These are phyloP conservation scores for Plasmodium coatneyi DNA, from an alignment of 169 alveolate genomes.

Conservation along the genomic window DNA sequence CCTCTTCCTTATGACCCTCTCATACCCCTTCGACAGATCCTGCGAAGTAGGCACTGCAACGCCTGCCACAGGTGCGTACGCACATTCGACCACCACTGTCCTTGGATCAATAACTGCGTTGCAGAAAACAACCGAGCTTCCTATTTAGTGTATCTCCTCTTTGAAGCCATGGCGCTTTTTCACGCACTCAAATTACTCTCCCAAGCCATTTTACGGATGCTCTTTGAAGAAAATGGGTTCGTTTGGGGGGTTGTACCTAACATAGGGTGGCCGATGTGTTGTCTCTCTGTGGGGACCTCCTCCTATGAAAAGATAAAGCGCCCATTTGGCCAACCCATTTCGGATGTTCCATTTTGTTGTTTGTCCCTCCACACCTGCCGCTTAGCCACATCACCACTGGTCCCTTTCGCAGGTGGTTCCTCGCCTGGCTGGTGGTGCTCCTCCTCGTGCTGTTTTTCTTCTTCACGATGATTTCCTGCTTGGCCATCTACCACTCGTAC, in stretches of 20 bases:
- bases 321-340: not conserved
- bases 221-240: constrained; percentile 29
- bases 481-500: not conserved
- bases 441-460: not conserved
- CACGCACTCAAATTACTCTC: not conserved
- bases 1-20: not conserved
- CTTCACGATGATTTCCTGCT: not conserved
- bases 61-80: constrained; percentile 26
- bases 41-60: constrained; percentile 40
- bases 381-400: not conserved
- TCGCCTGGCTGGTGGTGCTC: not conserved
- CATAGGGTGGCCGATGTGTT: not conserved
- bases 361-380: not conserved
- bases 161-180: constrained; percentile 26
- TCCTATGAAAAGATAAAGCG: not conserved
- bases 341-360: not conserved
- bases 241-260: not conserved
- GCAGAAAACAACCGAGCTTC: constrained; percentile 43
- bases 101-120: constrained; percentile 61
- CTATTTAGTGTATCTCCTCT: constrained; percentile 18
- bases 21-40: not conserved
- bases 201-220: not conserved
- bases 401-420: not conserved
- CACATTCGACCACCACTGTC: constrained; percentile 63
- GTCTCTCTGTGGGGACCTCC: not conserved